phyloP scores from a whole-genome alignment of 2,329 filamentous ascomycete species.

The Mollisiaceae sp. region DNA sequence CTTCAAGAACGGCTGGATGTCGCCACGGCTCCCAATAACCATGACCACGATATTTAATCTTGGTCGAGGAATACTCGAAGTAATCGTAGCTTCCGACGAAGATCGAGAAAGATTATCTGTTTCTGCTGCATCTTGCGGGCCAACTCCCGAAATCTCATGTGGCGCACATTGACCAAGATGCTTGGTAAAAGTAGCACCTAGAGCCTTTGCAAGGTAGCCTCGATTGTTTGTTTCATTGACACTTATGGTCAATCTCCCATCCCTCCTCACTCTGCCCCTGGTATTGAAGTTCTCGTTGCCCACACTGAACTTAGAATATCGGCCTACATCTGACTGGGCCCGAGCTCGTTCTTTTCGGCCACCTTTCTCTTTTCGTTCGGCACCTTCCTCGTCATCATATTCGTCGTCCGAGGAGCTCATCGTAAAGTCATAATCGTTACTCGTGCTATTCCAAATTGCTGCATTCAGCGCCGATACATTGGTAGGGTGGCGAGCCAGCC shows the following conservation, averaged over 20 bases:
- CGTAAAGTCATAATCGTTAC: conserved; percentile 23
- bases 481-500: conserved; percentile 31
- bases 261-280: conserved; percentile 67
- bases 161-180: conserved; percentile 47
- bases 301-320: conserved; percentile 61
- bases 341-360: conserved; percentile 5
- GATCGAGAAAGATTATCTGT: conserved; percentile 36
- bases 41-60: conserved; percentile 79
- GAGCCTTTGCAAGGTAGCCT: conserved; percentile 75
- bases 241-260: conserved; percentile 74
- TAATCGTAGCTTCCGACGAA: conserved; percentile 27
- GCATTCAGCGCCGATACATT: conserved; percentile 36
- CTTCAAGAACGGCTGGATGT: conserved; percentile 80
- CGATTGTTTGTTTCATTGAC: conserved; percentile 72
- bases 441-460: conserved; percentile 32
- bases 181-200: conserved; percentile 64
- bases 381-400: conserved; percentile 25
- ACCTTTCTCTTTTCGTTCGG: conserved; percentile 1
- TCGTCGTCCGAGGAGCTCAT: conserved; percentile 35
- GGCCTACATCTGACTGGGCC: conserved; percentile 16
- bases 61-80: conserved; percentile 32
- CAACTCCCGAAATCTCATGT: conserved; percentile 15
- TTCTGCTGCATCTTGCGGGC: conserved; percentile 33
- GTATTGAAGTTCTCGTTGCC: conserved; percentile 69
- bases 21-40: conserved; percentile 80